phyloP scores from a whole-genome alignment of 2,329 filamentous ascomycete species.

The Phyllosticta citriasiana region DNA sequence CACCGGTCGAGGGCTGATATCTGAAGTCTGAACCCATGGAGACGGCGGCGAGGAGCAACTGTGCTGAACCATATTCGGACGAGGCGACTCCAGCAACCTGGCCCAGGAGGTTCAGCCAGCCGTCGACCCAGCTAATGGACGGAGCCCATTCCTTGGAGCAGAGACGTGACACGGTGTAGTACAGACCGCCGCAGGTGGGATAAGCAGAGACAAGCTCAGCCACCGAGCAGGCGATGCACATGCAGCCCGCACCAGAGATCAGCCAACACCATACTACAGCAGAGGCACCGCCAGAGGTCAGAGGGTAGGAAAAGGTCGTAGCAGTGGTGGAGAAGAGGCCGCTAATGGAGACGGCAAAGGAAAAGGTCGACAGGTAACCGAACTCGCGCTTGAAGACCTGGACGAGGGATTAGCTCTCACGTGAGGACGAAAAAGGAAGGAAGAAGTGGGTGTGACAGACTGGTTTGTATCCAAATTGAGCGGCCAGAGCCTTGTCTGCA shows the following conservation, averaged over 20 bases:
- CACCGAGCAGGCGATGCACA: conserved; percentile 46
- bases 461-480: conserved; percentile 5
- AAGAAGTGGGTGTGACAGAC: not conserved
- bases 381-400: conserved; percentile 52
- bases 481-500: conserved; percentile 4
- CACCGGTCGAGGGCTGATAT: conserved; percentile 37
- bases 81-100: conserved; percentile 47
- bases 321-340: conserved; percentile 47
- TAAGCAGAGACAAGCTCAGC: conserved; percentile 50
- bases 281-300: conserved; percentile 44
- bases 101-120: conserved; percentile 44
- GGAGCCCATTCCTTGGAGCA: conserved; percentile 40
- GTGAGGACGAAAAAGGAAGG: not conserved
- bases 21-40: conserved; percentile 40
- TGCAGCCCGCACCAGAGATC: conserved; percentile 46
- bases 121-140: conserved; percentile 37
- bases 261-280: conserved; percentile 50
- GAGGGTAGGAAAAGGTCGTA: conserved; percentile 46
- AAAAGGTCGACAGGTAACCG: conserved; percentile 48
- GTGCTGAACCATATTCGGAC: conserved; percentile 47
- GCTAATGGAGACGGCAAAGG: conserved; percentile 49
- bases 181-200: conserved; percentile 46
- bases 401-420: not conserved
- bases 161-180: conserved; percentile 48
- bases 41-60: conserved; percentile 47